Base-by-base conservation (phyloP, 345 rosid species). In the Limnanthes douglasii region DNA sequence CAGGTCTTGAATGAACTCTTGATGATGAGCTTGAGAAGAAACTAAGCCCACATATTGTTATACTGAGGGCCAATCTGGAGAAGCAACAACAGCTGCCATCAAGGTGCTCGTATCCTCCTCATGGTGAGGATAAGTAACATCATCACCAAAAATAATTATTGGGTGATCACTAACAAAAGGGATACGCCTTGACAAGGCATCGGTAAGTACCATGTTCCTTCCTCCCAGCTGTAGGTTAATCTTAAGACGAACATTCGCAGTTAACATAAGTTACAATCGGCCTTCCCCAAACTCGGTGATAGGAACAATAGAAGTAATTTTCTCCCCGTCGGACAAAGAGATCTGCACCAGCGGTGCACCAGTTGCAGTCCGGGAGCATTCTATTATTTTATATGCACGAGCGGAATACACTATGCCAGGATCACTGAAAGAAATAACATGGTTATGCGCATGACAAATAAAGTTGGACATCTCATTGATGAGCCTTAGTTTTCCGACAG, bases 301-400 rank as follows among this genome's bases (percentile, higher is more conserved):
- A 23, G 97, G 84, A 64, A 88, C 69, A 21, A 88, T 68, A 19
- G 97, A 88, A n/a, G 97, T 88, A 64, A 88, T 69, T 65, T 84
- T 83, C 75, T 88, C 97, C 11, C 93, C 93, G 33, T 74, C 90
- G 8, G 94, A 68, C 57, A 88, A 62, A 46, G 95, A 74, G 59
- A 88, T 95, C 86, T 88, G 97, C 25, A 88, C 66, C 53, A 88
- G 44, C 21, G 97, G 95, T 16, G 86, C 76, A 9, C 97, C 97
- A 39, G 95, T 95, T 29, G 97, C 95, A 57, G 53, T 65, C 33
- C 95, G 73, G 20, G 76, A 64, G 59, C 86, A 73, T 65, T 88
- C 94, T 34, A 95, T 84, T 46, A 83, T 83, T 72, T 88, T 88
- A 57, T 71, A 88, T 6, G 97, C 95, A 53, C 86, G 90, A 12